Evolutionary conservation across 106 monocot species (phyloP), one percentile per base, ranked within the genome.

Genomic region (Chionographis japonica): DNA sequence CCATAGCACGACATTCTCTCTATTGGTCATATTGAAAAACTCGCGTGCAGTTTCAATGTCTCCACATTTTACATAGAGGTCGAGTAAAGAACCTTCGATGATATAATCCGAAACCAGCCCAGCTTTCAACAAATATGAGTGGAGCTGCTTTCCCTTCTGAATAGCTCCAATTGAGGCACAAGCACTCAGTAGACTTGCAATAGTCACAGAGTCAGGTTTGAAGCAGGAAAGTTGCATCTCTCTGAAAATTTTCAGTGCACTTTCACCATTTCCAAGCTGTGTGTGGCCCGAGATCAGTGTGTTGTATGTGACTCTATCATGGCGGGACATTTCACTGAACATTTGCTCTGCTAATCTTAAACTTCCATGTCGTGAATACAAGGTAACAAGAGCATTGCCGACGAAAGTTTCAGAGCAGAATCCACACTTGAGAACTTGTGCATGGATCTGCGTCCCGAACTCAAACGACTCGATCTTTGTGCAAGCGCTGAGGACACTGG

Each of bases 21-120:
- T 81, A 40, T 68, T 27, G 12, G 85, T 74, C 6, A 56, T 19
- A 70, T 74, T 60, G 52, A 87, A 90, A 42, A 91, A 78, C 61
- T 78, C 63, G 52, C 36, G 43, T 12, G 94, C 80, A 35, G 78
- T 72, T 64, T 85, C 88, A 39, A 83, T 58, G 50, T 85, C 85
- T 16, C 52, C 66, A 77, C 88, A 94, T 66, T 88, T 94, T 1
- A 91, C 88, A 75, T 94, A 94, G 6, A 94, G 78, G 46, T 94
- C 88, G 12, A 94, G 87, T 20, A 94, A 64, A 12, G 94, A 91
- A 15, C 94, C 94, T 75, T 94, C 90, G 12, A 88, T 83, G 20
- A 90, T 91, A 43, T 85, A 81, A 72, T 94, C 88, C 6, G 72
- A 79, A 72, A 81, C 77, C 1, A 85, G n/a, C 4, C 94, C 90